A percentile compares a stretch with the other conserved stretches of the same genome.
Evolutionary conservation across 495 filamentous ascomycete species (phyloP).

Genomic region (Neurospora hispaniola): DNA sequence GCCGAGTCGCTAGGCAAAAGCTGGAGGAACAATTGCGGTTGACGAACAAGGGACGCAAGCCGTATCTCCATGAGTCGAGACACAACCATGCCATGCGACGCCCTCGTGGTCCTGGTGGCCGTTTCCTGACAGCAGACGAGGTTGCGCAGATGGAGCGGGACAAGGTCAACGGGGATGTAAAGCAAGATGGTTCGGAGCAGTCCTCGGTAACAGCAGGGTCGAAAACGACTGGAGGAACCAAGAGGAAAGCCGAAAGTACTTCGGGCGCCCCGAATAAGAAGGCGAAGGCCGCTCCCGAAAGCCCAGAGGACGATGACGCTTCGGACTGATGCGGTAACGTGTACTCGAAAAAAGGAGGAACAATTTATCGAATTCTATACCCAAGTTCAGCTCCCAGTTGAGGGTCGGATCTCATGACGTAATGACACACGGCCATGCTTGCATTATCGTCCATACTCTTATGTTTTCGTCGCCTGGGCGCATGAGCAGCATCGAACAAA

Average conservation of each 20-base stretch:
- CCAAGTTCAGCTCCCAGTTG: conserved; percentile 10
- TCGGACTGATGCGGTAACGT: conserved; percentile 38
- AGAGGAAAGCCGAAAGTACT: conserved; percentile 35
- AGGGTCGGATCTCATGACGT: conserved; percentile 19
- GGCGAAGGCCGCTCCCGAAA: conserved; percentile 32
- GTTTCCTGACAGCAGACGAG: conserved; percentile 97
- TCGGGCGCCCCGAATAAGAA: conserved; percentile 44
- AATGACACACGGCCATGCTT: conserved; percentile 24
- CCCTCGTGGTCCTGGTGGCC: conserved; percentile 88
- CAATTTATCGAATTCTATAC: conserved; percentile 14
- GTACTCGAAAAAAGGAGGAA: conserved; percentile 7
- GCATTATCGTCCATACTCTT: conserved; percentile 7
- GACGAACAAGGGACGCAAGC: conserved; percentile 91
- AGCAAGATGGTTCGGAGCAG: conserved; percentile 21
- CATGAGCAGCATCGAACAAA: neutral
- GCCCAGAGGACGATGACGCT: conserved; percentile 40
- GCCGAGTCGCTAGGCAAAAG: conserved; percentile 84
- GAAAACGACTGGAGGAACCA: conserved; percentile 23
- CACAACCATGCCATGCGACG: conserved; percentile 98
- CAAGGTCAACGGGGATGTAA: conserved; percentile 28
- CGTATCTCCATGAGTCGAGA: conserved; percentile 95
- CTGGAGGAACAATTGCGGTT: conserved; percentile 83
- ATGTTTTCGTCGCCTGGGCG: neutral
- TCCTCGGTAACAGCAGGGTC: neutral
- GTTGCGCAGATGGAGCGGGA: conserved; percentile 77